Base-by-base conservation (phyloP, 169 alveolate genomes). In the Plasmodium cynomolgi region DNA sequence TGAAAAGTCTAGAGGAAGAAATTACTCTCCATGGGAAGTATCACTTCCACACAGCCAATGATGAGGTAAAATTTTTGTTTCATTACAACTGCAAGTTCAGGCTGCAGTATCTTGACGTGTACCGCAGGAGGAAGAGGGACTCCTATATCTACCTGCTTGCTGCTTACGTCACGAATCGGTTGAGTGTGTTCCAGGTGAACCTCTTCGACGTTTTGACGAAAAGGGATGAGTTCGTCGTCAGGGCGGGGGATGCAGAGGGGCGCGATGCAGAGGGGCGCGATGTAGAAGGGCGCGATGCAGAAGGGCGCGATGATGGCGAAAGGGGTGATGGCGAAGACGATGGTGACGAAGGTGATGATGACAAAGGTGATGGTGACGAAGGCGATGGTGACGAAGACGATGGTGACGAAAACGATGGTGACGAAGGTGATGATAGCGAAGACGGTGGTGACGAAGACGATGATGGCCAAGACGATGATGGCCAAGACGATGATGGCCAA, bases 131-230 rank as follows among this genome's bases (percentile, higher is more conserved):
- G 33, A 83, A 91, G 79, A 81, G 44, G 41, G 95, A 91, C 58
- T 50, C 29, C 41, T 82, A n/a, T 50, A 41, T 72, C 58, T 82
- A 72, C 79, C 56, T 91, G 7, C 72, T 91, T 1, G 86, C 58
- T 5, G 58, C 94, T 7, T 84, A 37, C 56, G 44, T 50, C 4
- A 23, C 92, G 44, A 95, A 95, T 41, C 94, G 95, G 23, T 74
- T 93, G 92, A 56, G 93, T 26, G 82, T 95, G 31, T 94, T 88
- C 81, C 74, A 92, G 79, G 58, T 96, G 81, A 95, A 96, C 73
- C 73, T 94, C 75, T 80, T 95, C 23, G 97, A 95, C 44, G 71
- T 72, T 34, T 93, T 94, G 72, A 82, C 91, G 73, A 94, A 92
- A 17, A 88, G 72, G 34, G 93, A 81, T 85, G 56, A 54, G 47